Evolutionary conservation across 176 grass and related monocot genomes (phyloP), one percentile per base, ranked within the genome.

Genomic region (Chrysopogon serrulatus): DNA sequence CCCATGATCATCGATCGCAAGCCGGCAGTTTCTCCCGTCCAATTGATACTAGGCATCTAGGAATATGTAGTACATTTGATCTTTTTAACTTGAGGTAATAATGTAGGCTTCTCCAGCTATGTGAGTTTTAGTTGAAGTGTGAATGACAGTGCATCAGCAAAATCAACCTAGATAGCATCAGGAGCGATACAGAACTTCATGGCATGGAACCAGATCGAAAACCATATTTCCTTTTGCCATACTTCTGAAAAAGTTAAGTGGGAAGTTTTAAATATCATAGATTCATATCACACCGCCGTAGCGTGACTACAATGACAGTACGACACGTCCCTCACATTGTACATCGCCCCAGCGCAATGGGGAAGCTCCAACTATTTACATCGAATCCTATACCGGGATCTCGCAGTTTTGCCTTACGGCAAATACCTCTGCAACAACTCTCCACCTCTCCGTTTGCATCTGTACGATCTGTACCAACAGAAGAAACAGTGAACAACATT

Each of bases 331-430:
- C 8, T 26, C 39, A 36, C 23, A 12, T 43, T 66, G 13, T 74
- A 74, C 34, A 75, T 57, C 66, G 59, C 57, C 75, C 30, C 49
- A 45, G 3, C 72, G 28, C 65, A 70, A 19, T 63, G 64, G 73
- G 9, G 45, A 21, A 45, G 65, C 16, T 44, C 19, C 42, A 31
- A 1, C 40, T 73, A 73, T 88, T 74, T 80, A 84, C 87, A 79
- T 9, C 8, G 4, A 68, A 67, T 59, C 17, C 36, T 79, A 84
- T 84, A 75, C 60, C 30, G 37, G 34, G 69, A 59, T 56, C 26
- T 70, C 1, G 11, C 45, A 28, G 39, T 57, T 82, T 61, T 8
- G 18, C 87, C 87, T 80, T 73, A 79, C 43, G 65, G 80, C 80
- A 21, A 21, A 78, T 9, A 35, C 47, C n/a, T 23, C 74, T 65